Evolutionary conservation across 176 grass and related monocot genomes (phyloP).

Genomic region (Areca catechu): DNA sequence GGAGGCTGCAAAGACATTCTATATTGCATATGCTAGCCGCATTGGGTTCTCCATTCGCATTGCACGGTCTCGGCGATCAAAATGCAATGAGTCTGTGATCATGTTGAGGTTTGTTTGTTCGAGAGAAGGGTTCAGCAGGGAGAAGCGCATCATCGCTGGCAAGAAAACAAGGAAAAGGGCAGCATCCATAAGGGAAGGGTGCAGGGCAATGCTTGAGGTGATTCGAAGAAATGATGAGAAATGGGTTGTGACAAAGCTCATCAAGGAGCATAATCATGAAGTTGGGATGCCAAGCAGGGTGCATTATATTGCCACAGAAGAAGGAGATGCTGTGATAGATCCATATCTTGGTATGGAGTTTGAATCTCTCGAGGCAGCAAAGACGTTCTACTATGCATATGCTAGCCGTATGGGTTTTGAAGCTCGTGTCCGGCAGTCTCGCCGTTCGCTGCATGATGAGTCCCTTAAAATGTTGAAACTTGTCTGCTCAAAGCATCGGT

Average conservation of each 20-base stretch:
- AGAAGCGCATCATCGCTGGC: slow-evolving; percentile 43
- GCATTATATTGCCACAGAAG: slow-evolving; percentile 66
- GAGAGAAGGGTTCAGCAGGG: slow-evolving; percentile 66
- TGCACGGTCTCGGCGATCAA: slow-evolving; percentile 63
- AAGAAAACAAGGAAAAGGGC: slow-evolving; percentile 80
- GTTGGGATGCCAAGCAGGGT: slow-evolving; percentile 61
- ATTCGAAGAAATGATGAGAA: slow-evolving; percentile 54
- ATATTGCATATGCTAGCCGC: slow-evolving; percentile 78
- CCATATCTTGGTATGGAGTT: slow-evolving; percentile 87
- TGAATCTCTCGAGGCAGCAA: slow-evolving; percentile 62
- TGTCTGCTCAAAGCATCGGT: slow-evolving; percentile 87
- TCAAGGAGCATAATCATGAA: slow-evolving; percentile 90
- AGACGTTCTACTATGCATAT: slow-evolving; percentile 86
- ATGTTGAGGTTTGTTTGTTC: slow-evolving; percentile 94
- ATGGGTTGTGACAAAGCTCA: slow-evolving; percentile 92
- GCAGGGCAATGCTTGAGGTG: slow-evolving; percentile 95
- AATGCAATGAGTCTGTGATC: slow-evolving; percentile 81
- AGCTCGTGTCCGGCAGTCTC: slow-evolving; percentile 75
- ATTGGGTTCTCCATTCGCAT: slow-evolving; percentile 80
- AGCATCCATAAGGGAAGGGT: slow-evolving; percentile 87
- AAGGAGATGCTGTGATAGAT: slow-evolving; percentile 46
- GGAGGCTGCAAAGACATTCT: slow-evolving; percentile 91
- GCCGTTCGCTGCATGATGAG: slow-evolving; percentile 64
- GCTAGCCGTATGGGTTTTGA: slow-evolving; percentile 76
- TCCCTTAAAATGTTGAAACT: slow-evolving; percentile 97